These are phyloP conservation scores for Aspergillus sp. DNA, from an alignment of 2,329 filamentous ascomycete species.

Conservation along the genomic window DNA sequence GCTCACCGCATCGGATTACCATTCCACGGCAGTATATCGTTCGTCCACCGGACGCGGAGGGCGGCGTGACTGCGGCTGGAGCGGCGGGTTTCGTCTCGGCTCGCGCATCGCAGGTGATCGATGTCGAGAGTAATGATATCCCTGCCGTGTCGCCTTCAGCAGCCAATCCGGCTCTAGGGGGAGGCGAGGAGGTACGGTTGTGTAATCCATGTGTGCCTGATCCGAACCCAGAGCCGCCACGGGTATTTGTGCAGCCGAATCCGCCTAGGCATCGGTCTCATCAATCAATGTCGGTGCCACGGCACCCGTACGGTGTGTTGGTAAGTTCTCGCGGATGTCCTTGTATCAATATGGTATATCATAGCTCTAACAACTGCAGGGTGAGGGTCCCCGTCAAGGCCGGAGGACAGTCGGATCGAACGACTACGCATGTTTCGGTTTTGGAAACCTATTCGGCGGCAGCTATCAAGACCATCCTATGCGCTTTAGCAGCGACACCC, in stretches of 20 bases:
- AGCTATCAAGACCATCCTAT: slow-evolving; percentile 11
- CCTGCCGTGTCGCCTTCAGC: slow-evolving; percentile 10
- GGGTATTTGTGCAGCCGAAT: slow-evolving; percentile 19
- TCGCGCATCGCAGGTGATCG: slow-evolving; percentile 31
- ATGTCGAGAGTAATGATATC: too few relatives aligned
- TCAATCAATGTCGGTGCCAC: slow-evolving; percentile 18
- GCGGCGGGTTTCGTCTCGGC: not conserved
- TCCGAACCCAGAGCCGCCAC: slow-evolving; percentile 53
- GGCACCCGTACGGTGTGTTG: slow-evolving; percentile 4
- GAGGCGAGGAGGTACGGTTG: slow-evolving; percentile 60
- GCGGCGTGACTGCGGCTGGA: not conserved
- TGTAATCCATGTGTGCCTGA: slow-evolving; percentile 68
- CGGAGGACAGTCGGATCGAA: slow-evolving; percentile 21
- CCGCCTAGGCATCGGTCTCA: slow-evolving; percentile 19
- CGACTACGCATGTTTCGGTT: slow-evolving; percentile 13
- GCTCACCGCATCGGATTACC: slow-evolving; percentile 89
- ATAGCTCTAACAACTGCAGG: too few relatives aligned
- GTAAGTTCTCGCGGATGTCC: slow-evolving; percentile 5
- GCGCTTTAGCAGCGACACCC: slow-evolving; percentile 6
- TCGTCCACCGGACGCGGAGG: slow-evolving; percentile 50
- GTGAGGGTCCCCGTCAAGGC: slow-evolving; percentile 10
- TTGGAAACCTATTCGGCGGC: slow-evolving; percentile 1
- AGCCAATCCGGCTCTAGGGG: slow-evolving; percentile 48
- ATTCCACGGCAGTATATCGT: slow-evolving; percentile 93
- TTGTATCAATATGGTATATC: too few relatives aligned